Evolutionary conservation across 805 yeast genomes (phyloP).

Genomic region (Nakazawaea sp.): DNA sequence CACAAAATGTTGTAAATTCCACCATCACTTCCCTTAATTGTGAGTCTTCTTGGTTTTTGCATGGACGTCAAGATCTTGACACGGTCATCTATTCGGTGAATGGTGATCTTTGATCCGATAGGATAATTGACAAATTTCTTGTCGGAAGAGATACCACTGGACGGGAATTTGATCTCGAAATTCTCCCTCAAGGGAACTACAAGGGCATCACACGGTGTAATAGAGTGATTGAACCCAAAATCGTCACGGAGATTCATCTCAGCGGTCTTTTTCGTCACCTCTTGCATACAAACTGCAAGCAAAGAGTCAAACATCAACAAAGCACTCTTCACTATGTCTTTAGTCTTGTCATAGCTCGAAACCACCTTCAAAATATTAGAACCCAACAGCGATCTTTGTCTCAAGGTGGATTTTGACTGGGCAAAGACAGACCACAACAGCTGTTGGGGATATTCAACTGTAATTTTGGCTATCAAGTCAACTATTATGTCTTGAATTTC

Average conservation of each 20-base stretch:
- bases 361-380: slow-evolving; percentile 30
- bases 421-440: slow-evolving; percentile 82
- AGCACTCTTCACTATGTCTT: slow-evolving; percentile 17
- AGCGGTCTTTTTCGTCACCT: slow-evolving; percentile 27
- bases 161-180: slow-evolving; percentile 60
- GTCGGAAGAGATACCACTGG: slow-evolving; percentile 28
- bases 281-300: slow-evolving; percentile 34
- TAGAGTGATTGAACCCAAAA: slow-evolving; percentile 26
- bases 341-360: slow-evolving; percentile 11
- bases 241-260: slow-evolving; percentile 33
- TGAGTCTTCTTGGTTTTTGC: slow-evolving; percentile 79
- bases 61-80: slow-evolving; percentile 74
- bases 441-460: slow-evolving; percentile 67
- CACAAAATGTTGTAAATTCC: slow-evolving; percentile 67
- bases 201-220: slow-evolving; percentile 29
- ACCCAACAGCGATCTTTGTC: slow-evolving; percentile 40
- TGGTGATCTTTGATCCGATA: slow-evolving; percentile 44
- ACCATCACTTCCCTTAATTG: slow-evolving; percentile 74
- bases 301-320: slow-evolving; percentile 33
- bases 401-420: slow-evolving; percentile 51
- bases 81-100: slow-evolving; percentile 54
- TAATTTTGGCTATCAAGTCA: slow-evolving; percentile 50
- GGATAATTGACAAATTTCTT: slow-evolving; percentile 20
- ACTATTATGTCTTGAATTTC: slow-evolving; percentile 49
- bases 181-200: slow-evolving; percentile 73